phyloP scores from a whole-genome alignment of 163 green algal species.

The Picocystis sp. region DNA sequence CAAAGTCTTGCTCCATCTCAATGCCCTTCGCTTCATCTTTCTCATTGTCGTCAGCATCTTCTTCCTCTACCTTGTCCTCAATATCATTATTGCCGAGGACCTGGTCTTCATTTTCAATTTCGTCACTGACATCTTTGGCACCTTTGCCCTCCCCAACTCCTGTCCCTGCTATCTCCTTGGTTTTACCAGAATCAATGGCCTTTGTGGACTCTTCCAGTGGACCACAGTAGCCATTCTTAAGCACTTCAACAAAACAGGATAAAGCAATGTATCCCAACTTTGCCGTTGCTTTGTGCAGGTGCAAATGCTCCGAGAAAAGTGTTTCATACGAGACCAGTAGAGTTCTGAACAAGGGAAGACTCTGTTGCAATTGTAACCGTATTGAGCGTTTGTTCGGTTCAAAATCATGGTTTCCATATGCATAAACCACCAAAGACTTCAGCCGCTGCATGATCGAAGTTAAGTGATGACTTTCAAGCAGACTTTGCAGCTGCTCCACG shows the following conservation, averaged over 20 bases:
- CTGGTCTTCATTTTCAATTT: constrained; percentile 89
- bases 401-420: not conserved
- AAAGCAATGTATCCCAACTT: constrained; percentile 74
- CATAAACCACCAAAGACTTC: not conserved
- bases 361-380: not conserved
- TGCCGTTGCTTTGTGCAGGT: constrained; percentile 17
- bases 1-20: constrained; percentile 97
- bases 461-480: not conserved
- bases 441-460: not conserved
- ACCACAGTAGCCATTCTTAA: constrained; percentile 80
- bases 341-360: constrained; percentile 1
- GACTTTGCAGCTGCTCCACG: not conserved
- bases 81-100: constrained; percentile 63
- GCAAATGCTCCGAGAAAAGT: not conserved
- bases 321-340: not conserved
- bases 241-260: constrained; percentile 53
- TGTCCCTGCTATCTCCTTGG: constrained; percentile 24
- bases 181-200: constrained; percentile 11
- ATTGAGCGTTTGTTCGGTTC: not conserved
- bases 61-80: constrained; percentile 24
- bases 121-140: constrained; percentile 81
- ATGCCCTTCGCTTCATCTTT: constrained; percentile 39
- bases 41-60: constrained; percentile 23
- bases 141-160: constrained; percentile 28
- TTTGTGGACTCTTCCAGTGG: constrained; percentile 21